Percentiles rank a stretch among this genome's conserved stretches.
Evolutionary conservation across 192 early-diverging fungal genomes (phyloP).

Genomic region (Coemansia sp.): DNA sequence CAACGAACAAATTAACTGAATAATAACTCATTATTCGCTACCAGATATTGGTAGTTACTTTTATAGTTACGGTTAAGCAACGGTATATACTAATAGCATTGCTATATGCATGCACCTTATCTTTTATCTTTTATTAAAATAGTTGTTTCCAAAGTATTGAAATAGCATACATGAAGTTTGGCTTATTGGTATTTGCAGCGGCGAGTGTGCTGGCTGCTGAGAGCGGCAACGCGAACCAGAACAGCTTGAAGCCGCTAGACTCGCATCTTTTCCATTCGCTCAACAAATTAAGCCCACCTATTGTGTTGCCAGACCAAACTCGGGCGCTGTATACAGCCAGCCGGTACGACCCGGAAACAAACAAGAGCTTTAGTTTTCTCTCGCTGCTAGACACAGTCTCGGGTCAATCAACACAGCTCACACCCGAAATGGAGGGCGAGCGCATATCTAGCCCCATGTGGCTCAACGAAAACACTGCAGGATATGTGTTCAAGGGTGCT

Average conservation of each 20-base stretch:
- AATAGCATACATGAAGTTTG: not conserved
- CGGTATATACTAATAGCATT: too few relatives aligned
- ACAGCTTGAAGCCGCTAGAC: slow-evolving; percentile 51
- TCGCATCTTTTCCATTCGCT: slow-evolving; percentile 37
- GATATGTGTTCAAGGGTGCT: slow-evolving; percentile 20
- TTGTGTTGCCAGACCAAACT: slow-evolving; percentile 32
- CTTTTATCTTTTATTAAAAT: not conserved
- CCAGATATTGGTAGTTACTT: too few relatives aligned
- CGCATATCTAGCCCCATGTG: slow-evolving; percentile 31
- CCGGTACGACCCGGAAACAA: slow-evolving; percentile 21
- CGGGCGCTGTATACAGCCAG: slow-evolving; percentile 28
- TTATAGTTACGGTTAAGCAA: too few relatives aligned
- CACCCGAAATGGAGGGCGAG: slow-evolving; percentile 9
- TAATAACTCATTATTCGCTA: too few relatives aligned
- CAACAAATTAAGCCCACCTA: slow-evolving; percentile 23
- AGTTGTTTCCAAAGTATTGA: not conserved
- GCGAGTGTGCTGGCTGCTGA: not conserved
- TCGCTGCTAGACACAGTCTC: slow-evolving; percentile 21
- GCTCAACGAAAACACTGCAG: slow-evolving; percentile 14
- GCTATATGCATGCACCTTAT: too few relatives aligned
- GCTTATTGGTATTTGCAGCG: not conserved
- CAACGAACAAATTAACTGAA: too few relatives aligned
- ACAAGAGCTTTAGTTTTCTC: slow-evolving; percentile 23
- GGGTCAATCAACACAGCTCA: slow-evolving; percentile 31
- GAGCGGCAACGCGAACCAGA: slow-evolving; percentile 24